phyloP scores from a whole-genome alignment of 495 filamentous ascomycete genomes.

The Pseudoneurospora amorphoporcata region DNA sequence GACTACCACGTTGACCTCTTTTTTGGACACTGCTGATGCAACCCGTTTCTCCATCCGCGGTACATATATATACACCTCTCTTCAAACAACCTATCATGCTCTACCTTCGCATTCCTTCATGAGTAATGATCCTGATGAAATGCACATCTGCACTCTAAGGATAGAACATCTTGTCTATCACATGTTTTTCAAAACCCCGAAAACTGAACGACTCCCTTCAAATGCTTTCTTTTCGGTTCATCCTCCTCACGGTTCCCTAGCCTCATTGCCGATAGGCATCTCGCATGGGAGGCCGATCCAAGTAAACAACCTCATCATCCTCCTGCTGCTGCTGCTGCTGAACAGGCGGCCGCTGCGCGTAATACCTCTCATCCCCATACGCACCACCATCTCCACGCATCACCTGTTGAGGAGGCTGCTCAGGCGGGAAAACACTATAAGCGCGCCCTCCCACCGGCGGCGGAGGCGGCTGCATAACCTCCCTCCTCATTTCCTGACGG shows the following conservation, averaged over 20 bases:
- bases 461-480: conserved; percentile 20
- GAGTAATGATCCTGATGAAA: not conserved
- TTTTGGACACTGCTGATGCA: not conserved
- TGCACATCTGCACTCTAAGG: not conserved
- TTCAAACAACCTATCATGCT: not conserved
- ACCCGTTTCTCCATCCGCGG: not conserved
- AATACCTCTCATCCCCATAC: conserved; percentile 25
- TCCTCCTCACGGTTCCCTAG: not conserved
- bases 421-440: conserved; percentile 32
- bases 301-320: conserved; percentile 37
- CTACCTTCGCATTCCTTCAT: not conserved
- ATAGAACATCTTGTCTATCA: not conserved
- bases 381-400: conserved; percentile 26
- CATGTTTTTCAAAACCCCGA: not conserved
- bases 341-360: conserved; percentile 9
- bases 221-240: not conserved
- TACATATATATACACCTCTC: not conserved
- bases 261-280: conserved; percentile 20
- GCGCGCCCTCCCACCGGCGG: conserved; percentile 22
- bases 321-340: conserved; percentile 10
- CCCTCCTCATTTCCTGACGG: conserved; percentile 29
- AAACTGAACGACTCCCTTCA: not conserved
- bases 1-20: not conserved
- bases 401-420: conserved; percentile 11
- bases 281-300: conserved; percentile 30